Evolutionary conservation across 1,284 basidiomycete species (phyloP).

Genomic region (Puccinia coronata): DNA sequence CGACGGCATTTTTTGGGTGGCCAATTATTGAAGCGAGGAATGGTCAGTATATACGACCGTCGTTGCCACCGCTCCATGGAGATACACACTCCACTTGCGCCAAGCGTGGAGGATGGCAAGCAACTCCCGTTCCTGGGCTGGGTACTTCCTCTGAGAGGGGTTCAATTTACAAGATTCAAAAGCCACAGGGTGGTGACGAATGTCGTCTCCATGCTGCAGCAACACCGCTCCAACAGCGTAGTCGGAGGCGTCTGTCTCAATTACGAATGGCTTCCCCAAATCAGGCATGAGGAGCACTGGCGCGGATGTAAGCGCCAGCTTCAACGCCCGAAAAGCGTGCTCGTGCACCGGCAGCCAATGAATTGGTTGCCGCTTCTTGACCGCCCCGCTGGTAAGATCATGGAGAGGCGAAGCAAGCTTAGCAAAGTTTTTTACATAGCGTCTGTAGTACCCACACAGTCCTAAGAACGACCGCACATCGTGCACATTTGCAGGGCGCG

Average conservation of each 20-base stretch:
- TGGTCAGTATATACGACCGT: too few species aligned
- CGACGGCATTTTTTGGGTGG: too few species aligned
- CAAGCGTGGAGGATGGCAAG: slow-evolving; percentile 49
- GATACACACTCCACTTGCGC: slow-evolving; percentile 37
- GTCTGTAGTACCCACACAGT: background rate
- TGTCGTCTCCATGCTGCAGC: slow-evolving; percentile 1
- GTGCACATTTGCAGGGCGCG: background rate
- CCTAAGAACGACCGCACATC: background rate
- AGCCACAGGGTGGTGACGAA: slow-evolving; percentile 22
- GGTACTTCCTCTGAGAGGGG: too few species aligned
- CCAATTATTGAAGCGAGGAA: too few species aligned
- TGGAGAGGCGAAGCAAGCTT: too few species aligned
- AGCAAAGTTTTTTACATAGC: background rate
- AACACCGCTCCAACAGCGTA: too few species aligned
- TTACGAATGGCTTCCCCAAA: too few species aligned
- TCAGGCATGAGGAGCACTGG: too few species aligned
- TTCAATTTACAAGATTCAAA: slow-evolving; percentile 50
- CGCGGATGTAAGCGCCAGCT: background rate
- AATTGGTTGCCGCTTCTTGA: background rate
- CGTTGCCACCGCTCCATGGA: too few species aligned
- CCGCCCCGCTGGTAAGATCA: background rate
- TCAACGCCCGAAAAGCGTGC: background rate
- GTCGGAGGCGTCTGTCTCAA: too few species aligned
- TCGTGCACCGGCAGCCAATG: background rate
- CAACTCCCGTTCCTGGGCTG: slow-evolving; percentile 35